Conservation (phyloP, 2,329 filamentous ascomycete species). For the Dissoconium aciculare region DNA sequence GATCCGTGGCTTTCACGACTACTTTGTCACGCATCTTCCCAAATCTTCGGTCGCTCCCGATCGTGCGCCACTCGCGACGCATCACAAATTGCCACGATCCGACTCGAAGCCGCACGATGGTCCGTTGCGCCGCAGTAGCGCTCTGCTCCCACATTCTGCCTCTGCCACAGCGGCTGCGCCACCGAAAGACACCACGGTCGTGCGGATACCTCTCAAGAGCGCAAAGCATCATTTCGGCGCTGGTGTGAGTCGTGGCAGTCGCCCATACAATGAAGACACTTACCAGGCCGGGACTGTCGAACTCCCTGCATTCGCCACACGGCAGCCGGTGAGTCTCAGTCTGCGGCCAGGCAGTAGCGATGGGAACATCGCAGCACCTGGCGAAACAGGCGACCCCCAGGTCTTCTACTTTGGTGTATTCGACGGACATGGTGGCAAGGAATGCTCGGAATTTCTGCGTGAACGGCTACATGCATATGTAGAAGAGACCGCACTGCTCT, state of each 20-base stretch:
- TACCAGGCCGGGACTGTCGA: constrained; percentile 90
- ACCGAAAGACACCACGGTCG: constrained; percentile 70
- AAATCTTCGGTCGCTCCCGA: constrained; percentile 88
- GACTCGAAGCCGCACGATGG: constrained; percentile 63
- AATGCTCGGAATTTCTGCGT: constrained; percentile 75
- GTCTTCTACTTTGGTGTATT: constrained; percentile 97
- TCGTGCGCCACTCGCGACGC: constrained; percentile 37
- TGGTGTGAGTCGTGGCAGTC: constrained; percentile 60
- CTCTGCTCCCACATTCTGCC: constrained; percentile 22
- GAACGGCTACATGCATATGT: constrained; percentile 80
- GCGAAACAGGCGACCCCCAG: constrained; percentile 75
- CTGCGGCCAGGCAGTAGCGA: constrained; percentile 19
- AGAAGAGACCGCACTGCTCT: constrained; percentile 61
- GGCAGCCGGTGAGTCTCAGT: constrained; percentile 52
- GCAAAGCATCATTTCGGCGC: constrained; percentile 95
- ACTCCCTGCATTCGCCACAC: constrained; percentile 80
- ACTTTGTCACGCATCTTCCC: constrained; percentile 92
- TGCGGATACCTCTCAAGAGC: constrained; percentile 80
- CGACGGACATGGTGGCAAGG: constrained; percentile 81
- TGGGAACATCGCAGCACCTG: constrained; percentile 44
- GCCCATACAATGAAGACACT: constrained; percentile 83
- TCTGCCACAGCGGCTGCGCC: constrained; percentile 23
- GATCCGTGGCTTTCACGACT: constrained; percentile 62
- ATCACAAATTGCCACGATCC: constrained; percentile 75
- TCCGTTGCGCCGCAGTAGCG: constrained; percentile 11